Evolutionary conservation across 129 eudicot genomes (phyloP), one percentile per base, ranked within the genome.

Genomic region (Centaurea solstitialis): DNA sequence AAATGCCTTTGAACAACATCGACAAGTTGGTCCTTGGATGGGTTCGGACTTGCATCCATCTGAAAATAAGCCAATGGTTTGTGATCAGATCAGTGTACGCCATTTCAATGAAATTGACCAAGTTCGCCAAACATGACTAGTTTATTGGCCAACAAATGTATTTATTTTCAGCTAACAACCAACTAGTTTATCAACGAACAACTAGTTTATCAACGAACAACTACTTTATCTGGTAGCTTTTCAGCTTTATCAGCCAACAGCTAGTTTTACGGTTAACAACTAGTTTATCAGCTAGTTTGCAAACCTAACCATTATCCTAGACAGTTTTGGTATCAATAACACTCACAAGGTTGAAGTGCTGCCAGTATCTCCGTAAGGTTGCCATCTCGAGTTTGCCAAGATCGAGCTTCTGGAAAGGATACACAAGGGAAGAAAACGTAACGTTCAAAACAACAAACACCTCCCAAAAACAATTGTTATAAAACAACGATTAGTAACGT

Each of bases 361-460:
- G 85, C 74, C 79, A 80, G 80, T 91, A 91, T 86, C 87, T 89
- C 89, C 90, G 71, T 26, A 91, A 47, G 0, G 97, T 91, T 62
- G 87, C 86, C 91, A 81, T 86, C 82, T 89, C 97, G n/a, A 91
- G 97, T 72, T 91, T 91, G 79, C 93, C 72, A 68, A 91, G 87
- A 83, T 91, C 90, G 82, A 89, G 84, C 84, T 89, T 87, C 85
- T 87, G 84, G 20, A 62, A 62, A 39, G 28, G 41, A 80, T 12
- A 75, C 23, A 57, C 72, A 7, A 39, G 7, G 21, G 24, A 1
- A 6, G 2, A 85, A 39, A 71, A 35, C 26, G 12, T 71, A 7
- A 4, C 18, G 7, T 47, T 24, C 24, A 41, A 13, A 67, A 17
- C 8, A 17, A 39, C 12, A 64, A 18, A 18, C 20, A 39, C 59